Conservation (phyloP, 192 early-diverging fungal genomes). For the Oehlia diaphana region DNA sequence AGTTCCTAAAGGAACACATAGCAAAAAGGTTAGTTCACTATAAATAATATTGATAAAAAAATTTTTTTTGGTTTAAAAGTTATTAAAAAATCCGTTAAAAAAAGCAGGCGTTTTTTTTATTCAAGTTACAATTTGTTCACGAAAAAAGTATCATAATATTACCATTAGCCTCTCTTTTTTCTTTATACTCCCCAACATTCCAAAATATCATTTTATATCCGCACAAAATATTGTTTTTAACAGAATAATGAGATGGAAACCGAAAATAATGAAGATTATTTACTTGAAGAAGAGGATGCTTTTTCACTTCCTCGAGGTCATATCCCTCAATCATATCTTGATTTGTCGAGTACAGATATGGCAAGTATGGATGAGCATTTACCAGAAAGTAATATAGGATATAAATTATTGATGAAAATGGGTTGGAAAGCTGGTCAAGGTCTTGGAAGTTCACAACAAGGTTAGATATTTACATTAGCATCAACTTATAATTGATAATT, state of each 20-base stretch:
- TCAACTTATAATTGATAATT: background rate
- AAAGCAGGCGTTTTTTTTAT: background rate
- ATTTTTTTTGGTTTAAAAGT: background rate
- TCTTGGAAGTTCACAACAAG: conserved; percentile 55
- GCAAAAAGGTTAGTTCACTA: background rate
- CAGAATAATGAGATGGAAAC: background rate
- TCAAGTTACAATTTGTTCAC: background rate
- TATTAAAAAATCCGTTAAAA: background rate
- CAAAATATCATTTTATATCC: background rate
- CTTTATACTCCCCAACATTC: background rate
- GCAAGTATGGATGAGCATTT: conserved; percentile 62
- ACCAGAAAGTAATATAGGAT: conserved; percentile 63
- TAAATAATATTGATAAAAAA: background rate
- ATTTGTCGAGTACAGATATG: conserved; percentile 30
- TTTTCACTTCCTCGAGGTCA: conserved; percentile 28
- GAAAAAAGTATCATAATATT: conserved; percentile 9
- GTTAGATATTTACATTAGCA: conserved; percentile 31
- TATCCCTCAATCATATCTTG: conserved; percentile 25
- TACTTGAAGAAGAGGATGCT: background rate
- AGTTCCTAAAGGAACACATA: background rate
- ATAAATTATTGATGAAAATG: conserved; percentile 66
- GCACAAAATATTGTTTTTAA: background rate
- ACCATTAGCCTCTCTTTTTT: conserved; percentile 19
- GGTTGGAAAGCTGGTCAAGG: conserved; percentile 69
- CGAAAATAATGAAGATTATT: background rate